Evolutionary conservation across 1,139 yeast species (phyloP), one percentile per base, ranked within the genome.

Genomic region (Saccharomyces hybrid): DNA sequence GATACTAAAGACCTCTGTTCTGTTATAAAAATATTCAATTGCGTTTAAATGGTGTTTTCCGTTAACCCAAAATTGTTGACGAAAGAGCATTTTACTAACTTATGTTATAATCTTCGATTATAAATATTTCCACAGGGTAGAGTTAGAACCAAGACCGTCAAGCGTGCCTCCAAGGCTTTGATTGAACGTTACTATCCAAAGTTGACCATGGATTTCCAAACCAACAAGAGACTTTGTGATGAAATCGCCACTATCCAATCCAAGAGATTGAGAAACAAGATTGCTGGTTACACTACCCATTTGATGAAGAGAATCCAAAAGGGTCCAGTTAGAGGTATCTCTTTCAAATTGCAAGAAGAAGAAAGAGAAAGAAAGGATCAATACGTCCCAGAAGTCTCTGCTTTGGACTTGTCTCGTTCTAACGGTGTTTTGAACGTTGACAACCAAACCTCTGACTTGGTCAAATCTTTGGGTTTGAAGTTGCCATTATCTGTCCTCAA

Each of bases 341-440:
- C 99, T 73, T 93, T 93, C 97, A 95, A 95, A 82, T 89, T 93
- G 76, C 99, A 93, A 85, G 99, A 93, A 83, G 99, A 93, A 83
- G 99, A 95, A 86, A 93, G 99, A 86, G 99, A 95, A 83, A 88
- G 99, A 84, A 93, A 95, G 83, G 99, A 95, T 81, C 99, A 95
- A 84, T 95, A 91, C 81, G 99, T 95, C 74, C 99, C 99, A 81
- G 98, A 91, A 78, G 96, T 91, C 75, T 95, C 99, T 77, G 99
- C 99, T 78, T 88, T 95, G 78, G 98, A 91, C 83, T 87, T 91
- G 77, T 85, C 96, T 70, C 91, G 89, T 88, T 84, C 90, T 78
- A 89, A 89, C 80, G 91, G 91, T 77, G 95, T 88, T 76, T 88
- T 95, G 78, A 95, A 89, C 80, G 96, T 95, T 76, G 99, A 95